Conservation (phyloP, 2,329 filamentous ascomycete genomes). For the Whalleya microplaca region DNA sequence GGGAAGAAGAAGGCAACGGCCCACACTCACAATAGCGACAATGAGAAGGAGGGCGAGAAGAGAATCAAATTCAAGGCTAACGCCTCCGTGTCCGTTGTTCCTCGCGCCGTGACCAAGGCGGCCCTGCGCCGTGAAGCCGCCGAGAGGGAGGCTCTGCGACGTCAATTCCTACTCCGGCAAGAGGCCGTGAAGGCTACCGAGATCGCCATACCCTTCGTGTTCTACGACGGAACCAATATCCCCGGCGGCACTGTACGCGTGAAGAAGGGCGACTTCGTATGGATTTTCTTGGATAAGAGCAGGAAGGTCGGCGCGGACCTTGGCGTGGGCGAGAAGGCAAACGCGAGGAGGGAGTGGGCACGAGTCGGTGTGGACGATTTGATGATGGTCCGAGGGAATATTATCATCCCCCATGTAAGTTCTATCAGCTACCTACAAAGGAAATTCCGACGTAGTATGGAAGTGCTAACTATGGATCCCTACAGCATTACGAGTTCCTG, state of each 20-base stretch:
- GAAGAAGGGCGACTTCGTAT: conserved; percentile 91
- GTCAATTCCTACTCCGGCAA: conserved; percentile 81
- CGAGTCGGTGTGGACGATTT: conserved; percentile 93
- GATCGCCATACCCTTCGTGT: conserved; percentile 91
- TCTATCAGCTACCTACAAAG: conserved; percentile 8
- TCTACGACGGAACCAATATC: conserved; percentile 92
- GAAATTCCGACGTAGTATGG: not conserved
- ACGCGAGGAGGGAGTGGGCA: conserved; percentile 82
- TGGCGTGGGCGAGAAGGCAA: conserved; percentile 70
- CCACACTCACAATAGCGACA: conserved; percentile 1
- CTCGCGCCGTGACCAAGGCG: conserved; percentile 71
- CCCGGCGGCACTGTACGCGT: conserved; percentile 82
- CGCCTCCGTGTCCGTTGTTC: conserved; percentile 62
- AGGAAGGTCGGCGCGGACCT: conserved; percentile 86
- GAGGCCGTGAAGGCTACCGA: conserved; percentile 88
- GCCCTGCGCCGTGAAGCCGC: conserved; percentile 77
- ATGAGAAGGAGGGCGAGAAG: conserved; percentile 24
- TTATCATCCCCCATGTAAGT: conserved; percentile 93
- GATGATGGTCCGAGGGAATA: conserved; percentile 85
- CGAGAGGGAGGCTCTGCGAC: conserved; percentile 72
- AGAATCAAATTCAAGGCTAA: conserved; percentile 64
- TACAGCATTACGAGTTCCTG: conserved; percentile 94
- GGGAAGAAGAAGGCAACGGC: not conserved
- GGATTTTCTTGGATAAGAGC: conserved; percentile 91
- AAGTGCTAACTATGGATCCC: conserved; percentile 22